These are phyloP conservation scores for Sedum album DNA, from an alignment of 164 flowering plant genomes.

Conservation along the genomic window DNA sequence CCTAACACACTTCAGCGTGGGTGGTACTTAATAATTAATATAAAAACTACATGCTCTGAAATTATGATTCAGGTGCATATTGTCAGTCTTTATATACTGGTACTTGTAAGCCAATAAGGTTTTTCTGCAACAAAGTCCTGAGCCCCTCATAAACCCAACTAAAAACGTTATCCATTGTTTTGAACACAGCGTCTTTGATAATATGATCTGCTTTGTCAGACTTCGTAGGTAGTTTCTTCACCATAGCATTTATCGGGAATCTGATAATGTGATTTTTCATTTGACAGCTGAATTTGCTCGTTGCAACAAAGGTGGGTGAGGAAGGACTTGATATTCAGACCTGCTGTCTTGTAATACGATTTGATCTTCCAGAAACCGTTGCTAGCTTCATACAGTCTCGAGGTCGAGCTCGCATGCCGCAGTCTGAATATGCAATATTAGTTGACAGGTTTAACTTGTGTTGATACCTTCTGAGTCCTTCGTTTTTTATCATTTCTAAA, in stretches of 20 bases:
- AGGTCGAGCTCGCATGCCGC: constrained; percentile 97
- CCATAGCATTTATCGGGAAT: neutral
- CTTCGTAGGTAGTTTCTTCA: neutral
- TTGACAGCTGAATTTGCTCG: constrained; percentile 75
- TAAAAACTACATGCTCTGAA: neutral
- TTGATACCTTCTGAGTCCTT: constrained; percentile 4
- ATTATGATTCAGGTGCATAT: neutral
- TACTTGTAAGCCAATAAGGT: neutral
- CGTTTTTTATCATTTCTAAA: neutral
- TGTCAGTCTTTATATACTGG: neutral
- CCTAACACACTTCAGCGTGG: no score
- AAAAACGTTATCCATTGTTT: neutral
- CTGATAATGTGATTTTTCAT: constrained; percentile 4
- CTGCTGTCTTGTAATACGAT: constrained; percentile 89
- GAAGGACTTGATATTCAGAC: constrained; percentile 99
- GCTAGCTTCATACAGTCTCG: constrained; percentile 93
- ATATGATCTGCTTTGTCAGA: neutral
- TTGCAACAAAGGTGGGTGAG: constrained; percentile 98
- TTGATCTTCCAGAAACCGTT: constrained; percentile 92
- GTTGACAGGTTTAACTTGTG: constrained; percentile 60
- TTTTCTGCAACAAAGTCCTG: neutral
- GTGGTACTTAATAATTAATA: neutral
- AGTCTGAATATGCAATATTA: constrained; percentile 87
- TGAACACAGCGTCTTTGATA: neutral
- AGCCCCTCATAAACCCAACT: neutral